A percentile compares a stretch with the other conserved stretches of the same genome.
These are phyloP conservation scores for Linnemannia zychae DNA, from an alignment of 192 early-diverging fungal genomes.

Conservation along the genomic window DNA sequence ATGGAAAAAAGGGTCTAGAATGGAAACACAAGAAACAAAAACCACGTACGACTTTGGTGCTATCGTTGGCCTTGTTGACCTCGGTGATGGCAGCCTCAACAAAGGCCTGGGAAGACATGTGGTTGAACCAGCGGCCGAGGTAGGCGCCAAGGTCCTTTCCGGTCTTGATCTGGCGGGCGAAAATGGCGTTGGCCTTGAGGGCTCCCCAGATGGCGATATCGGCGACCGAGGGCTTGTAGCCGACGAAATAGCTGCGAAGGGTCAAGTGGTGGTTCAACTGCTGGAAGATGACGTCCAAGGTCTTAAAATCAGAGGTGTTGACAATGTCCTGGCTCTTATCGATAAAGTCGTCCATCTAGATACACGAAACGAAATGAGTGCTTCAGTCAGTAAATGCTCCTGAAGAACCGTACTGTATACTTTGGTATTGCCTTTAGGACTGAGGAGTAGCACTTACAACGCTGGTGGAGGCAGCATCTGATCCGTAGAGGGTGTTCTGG, in stretches of 20 bases:
- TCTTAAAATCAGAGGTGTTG: conserved; percentile 75
- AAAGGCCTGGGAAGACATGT: conserved; percentile 73
- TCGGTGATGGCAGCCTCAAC: conserved; percentile 62
- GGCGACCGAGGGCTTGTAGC: conserved; percentile 81
- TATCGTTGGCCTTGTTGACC: conserved; percentile 62
- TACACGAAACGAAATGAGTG: not conserved
- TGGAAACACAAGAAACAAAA: not conserved
- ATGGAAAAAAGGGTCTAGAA: not conserved
- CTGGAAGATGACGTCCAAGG: conserved; percentile 74
- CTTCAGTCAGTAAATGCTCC: not conserved
- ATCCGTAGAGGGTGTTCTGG: conserved; percentile 51
- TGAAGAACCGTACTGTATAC: too few relatives aligned
- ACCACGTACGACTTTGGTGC: conserved; percentile 63
- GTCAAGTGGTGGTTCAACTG: conserved; percentile 86
- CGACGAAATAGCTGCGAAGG: conserved; percentile 85
- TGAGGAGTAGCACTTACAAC: conserved; percentile 23
- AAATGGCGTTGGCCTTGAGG: conserved; percentile 80
- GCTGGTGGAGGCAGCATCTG: conserved; percentile 43
- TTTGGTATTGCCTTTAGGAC: too few relatives aligned
- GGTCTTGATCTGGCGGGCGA: conserved; percentile 84
- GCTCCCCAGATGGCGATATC: conserved; percentile 93
- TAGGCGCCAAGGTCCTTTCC: conserved; percentile 77
- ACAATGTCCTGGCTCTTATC: conserved; percentile 78
- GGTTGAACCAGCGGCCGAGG: conserved; percentile 86
- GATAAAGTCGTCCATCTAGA: conserved; percentile 78